These are phyloP conservation scores for Macrolepiota albuminosa DNA, from an alignment of 768 basidiomycete species.

Conservation along the genomic window DNA sequence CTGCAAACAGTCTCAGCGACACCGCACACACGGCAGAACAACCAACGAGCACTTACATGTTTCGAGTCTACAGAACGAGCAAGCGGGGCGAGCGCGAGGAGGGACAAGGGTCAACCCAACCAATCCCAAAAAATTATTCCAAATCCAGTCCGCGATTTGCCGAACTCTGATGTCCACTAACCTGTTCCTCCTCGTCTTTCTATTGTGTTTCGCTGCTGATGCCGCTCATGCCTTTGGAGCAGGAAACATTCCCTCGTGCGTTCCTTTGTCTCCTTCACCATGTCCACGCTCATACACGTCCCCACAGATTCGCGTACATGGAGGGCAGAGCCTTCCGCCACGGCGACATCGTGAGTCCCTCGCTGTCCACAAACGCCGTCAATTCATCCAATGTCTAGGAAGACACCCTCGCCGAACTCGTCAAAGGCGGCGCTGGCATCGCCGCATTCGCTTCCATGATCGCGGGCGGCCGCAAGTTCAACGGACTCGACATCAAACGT, in stretches of 20 bases:
- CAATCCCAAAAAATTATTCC: slow-evolving; percentile 17
- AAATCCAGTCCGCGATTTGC: slow-evolving; percentile 11
- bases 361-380: not conserved
- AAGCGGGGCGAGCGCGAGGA: slow-evolving; percentile 21
- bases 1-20: not conserved
- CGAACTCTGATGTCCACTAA: slow-evolving; percentile 15
- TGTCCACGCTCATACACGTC: not conserved
- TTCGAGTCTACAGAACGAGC: slow-evolving; percentile 12
- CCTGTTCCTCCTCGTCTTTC: slow-evolving; percentile 43
- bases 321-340: slow-evolving; percentile 85
- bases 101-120: slow-evolving; percentile 7
- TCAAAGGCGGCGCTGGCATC: slow-evolving; percentile 53
- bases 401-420: slow-evolving; percentile 57
- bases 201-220: slow-evolving; percentile 51
- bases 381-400: slow-evolving; percentile 39
- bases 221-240: slow-evolving; percentile 75
- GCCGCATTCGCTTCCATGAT: slow-evolving; percentile 48
- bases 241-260: slow-evolving; percentile 79
- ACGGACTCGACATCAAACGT: slow-evolving; percentile 75
- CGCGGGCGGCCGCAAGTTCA: slow-evolving; percentile 65
- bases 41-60: slow-evolving; percentile 18
- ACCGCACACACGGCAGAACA: not conserved
- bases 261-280: not conserved
- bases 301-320: slow-evolving; percentile 76
- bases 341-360: slow-evolving; percentile 71